phyloP scores from a whole-genome alignment of 208 protist species.

The Leishmania tarentolae region DNA sequence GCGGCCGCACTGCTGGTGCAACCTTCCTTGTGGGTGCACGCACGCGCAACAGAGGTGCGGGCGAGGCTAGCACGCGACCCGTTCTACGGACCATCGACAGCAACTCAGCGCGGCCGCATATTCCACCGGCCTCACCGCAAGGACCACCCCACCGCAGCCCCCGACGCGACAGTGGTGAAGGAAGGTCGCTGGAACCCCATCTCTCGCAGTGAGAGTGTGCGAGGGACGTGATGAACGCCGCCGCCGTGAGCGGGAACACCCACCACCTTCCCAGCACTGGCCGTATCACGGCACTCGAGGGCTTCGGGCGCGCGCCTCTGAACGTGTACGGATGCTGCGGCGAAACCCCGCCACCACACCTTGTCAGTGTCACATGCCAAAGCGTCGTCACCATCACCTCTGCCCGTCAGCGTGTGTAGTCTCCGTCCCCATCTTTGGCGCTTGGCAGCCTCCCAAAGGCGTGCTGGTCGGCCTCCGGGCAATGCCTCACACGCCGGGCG shows the following conservation, averaged over 20 bases:
- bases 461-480: neutral
- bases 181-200: conserved; percentile 41
- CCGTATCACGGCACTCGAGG: neutral
- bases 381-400: neutral
- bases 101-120: conserved; percentile 35
- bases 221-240: conserved; percentile 40
- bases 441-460: neutral
- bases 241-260: neutral
- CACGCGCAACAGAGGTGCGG: conserved; percentile 21
- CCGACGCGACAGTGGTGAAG: conserved; percentile 37
- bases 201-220: conserved; percentile 48
- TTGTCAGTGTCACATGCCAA: neutral
- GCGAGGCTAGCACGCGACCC: conserved; percentile 10
- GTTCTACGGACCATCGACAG: conserved; percentile 22
- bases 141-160: conserved; percentile 67
- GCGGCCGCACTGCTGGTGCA: conserved; percentile 69
- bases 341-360: neutral
- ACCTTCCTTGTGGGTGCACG: conserved; percentile 64
- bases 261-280: neutral
- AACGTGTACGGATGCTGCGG: neutral
- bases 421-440: neutral
- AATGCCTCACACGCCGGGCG: neutral
- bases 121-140: conserved; percentile 74
- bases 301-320: neutral
- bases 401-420: neutral